Evolutionary conservation across 2,329 filamentous ascomycete species (phyloP).

Genomic region (Orbilia quercus): DNA sequence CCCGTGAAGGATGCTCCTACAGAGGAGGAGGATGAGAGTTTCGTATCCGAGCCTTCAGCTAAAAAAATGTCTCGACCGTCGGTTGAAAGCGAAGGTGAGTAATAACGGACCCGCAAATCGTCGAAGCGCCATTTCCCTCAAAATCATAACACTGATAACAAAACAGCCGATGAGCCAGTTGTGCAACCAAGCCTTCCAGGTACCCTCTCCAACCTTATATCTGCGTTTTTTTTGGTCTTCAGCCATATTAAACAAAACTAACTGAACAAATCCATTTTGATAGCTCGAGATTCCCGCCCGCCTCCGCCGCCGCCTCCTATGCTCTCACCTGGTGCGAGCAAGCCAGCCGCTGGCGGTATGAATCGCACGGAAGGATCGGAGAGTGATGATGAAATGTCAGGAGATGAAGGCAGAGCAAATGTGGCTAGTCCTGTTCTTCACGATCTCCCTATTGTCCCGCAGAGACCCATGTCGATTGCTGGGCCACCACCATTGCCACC

Average conservation of each 20-base stretch:
- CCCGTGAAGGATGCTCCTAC: conserved; percentile 51
- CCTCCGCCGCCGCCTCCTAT: conserved; percentile 61
- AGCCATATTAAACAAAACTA: too few species aligned
- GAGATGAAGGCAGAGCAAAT: conserved; percentile 64
- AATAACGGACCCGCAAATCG: neutral
- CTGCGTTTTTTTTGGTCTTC: neutral
- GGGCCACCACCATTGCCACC: conserved; percentile 63
- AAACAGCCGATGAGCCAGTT: conserved; percentile 35
- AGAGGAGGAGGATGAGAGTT: conserved; percentile 50
- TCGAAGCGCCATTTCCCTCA: neutral
- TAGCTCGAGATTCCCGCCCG: conserved; percentile 62
- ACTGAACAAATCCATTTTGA: conserved; percentile 55
- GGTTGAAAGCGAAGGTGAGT: conserved; percentile 53
- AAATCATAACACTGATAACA: conserved; percentile 4
- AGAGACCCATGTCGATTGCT: conserved; percentile 59
- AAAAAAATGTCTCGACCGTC: conserved; percentile 25
- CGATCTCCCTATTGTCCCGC: conserved; percentile 16
- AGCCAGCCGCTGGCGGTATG: neutral
- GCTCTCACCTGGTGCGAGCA: conserved; percentile 61
- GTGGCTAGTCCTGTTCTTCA: conserved; percentile 61
- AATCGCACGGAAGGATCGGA: conserved; percentile 74
- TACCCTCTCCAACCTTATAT: neutral
- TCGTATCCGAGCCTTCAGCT: conserved; percentile 1
- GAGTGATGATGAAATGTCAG: conserved; percentile 86
- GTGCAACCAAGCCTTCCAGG: conserved; percentile 7